Conservation (phyloP, 2,329 filamentous ascomycete species). For the Neofusicoccum umdonicola region DNA sequence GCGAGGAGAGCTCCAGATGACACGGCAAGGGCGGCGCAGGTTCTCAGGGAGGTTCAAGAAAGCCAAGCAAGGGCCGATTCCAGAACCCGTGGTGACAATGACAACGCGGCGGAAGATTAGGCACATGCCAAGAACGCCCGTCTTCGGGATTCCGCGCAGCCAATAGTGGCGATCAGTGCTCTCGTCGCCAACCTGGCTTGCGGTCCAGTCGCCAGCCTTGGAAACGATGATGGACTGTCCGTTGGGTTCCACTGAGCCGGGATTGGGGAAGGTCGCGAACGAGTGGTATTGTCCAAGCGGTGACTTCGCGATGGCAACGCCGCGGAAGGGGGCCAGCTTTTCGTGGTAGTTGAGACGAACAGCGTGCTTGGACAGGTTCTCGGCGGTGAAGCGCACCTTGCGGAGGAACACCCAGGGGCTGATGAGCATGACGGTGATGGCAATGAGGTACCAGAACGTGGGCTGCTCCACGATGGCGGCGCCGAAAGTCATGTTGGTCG, state of each 20-base stretch:
- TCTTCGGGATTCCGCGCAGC: conserved; percentile 29
- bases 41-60: conserved; percentile 52
- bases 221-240: conserved; percentile 35
- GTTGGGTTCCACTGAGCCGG: conserved; percentile 20
- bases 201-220: conserved; percentile 36
- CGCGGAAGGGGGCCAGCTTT: conserved; percentile 29
- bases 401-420: conserved; percentile 73
- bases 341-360: conserved; percentile 58
- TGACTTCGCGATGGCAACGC: conserved; percentile 28
- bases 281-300: conserved; percentile 37
- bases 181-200: conserved; percentile 20
- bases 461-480: conserved; percentile 47
- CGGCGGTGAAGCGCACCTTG: conserved; percentile 62
- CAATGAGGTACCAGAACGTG: conserved; percentile 65
- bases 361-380: conserved; percentile 70
- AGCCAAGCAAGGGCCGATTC: conserved; percentile 39
- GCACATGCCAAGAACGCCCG: conserved; percentile 33
- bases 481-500: conserved; percentile 35
- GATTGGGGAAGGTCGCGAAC: conserved; percentile 38
- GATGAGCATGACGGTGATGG: conserved; percentile 63
- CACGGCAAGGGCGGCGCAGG: conserved; percentile 46
- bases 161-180: conserved; percentile 30
- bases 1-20: conserved; percentile 67
- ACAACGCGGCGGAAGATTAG: conserved; percentile 31
- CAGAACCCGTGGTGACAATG: conserved; percentile 35